Conservation (phyloP, 2,329 filamentous ascomycete species). For the Berkeleyomyces rouxiae region DNA sequence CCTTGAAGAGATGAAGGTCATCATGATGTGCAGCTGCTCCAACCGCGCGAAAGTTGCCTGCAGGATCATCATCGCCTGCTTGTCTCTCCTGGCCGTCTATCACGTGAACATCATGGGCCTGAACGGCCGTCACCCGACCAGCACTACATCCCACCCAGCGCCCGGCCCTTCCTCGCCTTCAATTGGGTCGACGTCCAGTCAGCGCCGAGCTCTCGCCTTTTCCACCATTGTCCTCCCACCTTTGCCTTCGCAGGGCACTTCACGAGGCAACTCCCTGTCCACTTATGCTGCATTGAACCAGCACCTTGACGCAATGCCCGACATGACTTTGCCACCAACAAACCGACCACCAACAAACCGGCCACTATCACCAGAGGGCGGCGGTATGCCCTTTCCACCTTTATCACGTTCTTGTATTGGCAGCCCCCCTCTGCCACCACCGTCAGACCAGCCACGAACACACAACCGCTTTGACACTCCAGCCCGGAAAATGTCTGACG, state of each 20-base stretch:
- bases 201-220: not conserved
- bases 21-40: slow-evolving; percentile 4
- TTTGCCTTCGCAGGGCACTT: not conserved
- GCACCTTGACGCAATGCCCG: not conserved
- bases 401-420: not conserved
- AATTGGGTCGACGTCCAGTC: not conserved
- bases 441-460: not conserved
- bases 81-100: slow-evolving; percentile 5
- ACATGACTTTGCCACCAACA: not conserved
- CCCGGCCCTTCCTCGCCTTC: not conserved
- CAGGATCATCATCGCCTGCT: slow-evolving; percentile 3
- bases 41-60: not conserved
- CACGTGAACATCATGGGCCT: slow-evolving; percentile 5
- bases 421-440: not conserved
- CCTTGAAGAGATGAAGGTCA: slow-evolving; percentile 1
- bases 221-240: slow-evolving; percentile 3
- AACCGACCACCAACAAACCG: not conserved
- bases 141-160: not conserved
- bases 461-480: not conserved
- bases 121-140: not conserved
- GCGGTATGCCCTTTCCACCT: not conserved
- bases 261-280: not conserved
- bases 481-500: not conserved
- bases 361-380: not conserved
- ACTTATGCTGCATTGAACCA: not conserved